These are phyloP conservation scores for Lasiosphaeria hispida DNA, from an alignment of 495 filamentous ascomycete genomes.

Conservation along the genomic window DNA sequence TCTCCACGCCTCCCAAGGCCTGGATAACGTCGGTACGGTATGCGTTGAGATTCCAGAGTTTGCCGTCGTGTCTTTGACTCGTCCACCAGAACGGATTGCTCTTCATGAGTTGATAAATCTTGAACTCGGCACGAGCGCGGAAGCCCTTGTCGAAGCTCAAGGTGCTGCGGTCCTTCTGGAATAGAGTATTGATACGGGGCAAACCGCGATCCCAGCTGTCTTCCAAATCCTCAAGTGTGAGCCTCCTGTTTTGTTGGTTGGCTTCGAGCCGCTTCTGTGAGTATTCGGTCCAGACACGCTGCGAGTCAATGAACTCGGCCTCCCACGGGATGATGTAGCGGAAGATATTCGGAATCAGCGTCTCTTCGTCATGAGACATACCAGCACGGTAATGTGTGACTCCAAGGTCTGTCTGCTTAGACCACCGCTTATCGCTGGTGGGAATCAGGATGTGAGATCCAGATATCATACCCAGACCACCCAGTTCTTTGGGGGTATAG, in stretches of 20 bases:
- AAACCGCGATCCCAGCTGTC: conserved; percentile 99
- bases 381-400: conserved; percentile 97
- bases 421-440: conserved; percentile 97
- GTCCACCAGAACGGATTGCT: conserved; percentile 99
- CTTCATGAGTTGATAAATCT: conserved; percentile 98
- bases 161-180: conserved; percentile 98
- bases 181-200: conserved; percentile 97
- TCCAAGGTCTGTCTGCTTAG: conserved; percentile 94
- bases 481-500: conserved; percentile 98
- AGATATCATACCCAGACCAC: conserved; percentile 98
- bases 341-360: conserved; percentile 98
- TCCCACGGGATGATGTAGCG: conserved; percentile 99
- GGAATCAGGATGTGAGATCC: conserved; percentile 98
- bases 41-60: conserved; percentile 97
- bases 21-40: conserved; percentile 99
- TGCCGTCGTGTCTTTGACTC: conserved; percentile 95
- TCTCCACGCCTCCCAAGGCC: conserved; percentile 98
- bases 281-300: conserved; percentile 98
- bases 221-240: conserved; percentile 95
- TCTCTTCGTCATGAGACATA: conserved; percentile 99
- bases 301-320: conserved; percentile 97
- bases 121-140: conserved; percentile 94
- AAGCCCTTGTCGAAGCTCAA: conserved; percentile 99
- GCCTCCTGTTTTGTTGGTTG: conserved; percentile 92
- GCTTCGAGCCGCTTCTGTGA: conserved; percentile 97